These are phyloP conservation scores for Boletus reticulatus DNA, from an alignment of 768 basidiomycete genomes.

Conservation along the genomic window DNA sequence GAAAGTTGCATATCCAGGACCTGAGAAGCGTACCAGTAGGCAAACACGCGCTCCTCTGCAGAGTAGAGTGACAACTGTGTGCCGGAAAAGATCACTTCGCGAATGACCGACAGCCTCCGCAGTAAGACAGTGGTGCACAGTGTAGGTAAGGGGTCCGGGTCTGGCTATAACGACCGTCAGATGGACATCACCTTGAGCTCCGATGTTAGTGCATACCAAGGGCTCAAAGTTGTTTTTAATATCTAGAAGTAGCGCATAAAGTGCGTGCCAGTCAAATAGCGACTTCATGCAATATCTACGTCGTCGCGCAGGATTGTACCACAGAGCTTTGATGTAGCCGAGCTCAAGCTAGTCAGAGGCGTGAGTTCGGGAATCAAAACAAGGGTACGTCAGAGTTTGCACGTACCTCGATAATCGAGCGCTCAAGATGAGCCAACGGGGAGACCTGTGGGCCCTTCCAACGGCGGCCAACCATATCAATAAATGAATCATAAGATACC, in stretches of 20 bases:
- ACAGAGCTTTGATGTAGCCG: conserved; percentile 56
- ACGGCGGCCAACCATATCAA: conserved; percentile 35
- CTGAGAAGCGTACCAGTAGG: conserved; percentile 70
- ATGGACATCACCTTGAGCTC: neutral
- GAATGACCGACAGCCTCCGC: conserved; percentile 59
- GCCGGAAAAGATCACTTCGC: conserved; percentile 71
- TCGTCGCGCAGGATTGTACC: conserved; percentile 67
- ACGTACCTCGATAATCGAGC: conserved; percentile 37
- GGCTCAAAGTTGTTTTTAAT: conserved; percentile 21
- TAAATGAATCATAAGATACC: conserved; percentile 47
- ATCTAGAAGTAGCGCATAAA: conserved; percentile 48
- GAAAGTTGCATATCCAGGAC: conserved; percentile 57
- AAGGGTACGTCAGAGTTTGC: neutral
- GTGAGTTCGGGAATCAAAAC: neutral
- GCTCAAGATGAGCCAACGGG: conserved; percentile 43
- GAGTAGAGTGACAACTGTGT: conserved; percentile 76
- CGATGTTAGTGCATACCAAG: conserved; percentile 3
- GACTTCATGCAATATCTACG: conserved; percentile 64
- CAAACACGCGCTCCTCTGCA: conserved; percentile 63
- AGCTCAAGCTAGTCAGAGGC: conserved; percentile 47
- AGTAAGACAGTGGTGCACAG: conserved; percentile 39
- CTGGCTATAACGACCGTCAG: conserved; percentile 16
- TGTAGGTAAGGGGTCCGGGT: conserved; percentile 28
- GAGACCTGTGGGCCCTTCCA: conserved; percentile 37
- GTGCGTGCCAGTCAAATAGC: conserved; percentile 61